Evolutionary conservation across 1,284 basidiomycete species (phyloP).

Genomic region (Wallemia ichthyophaga): DNA sequence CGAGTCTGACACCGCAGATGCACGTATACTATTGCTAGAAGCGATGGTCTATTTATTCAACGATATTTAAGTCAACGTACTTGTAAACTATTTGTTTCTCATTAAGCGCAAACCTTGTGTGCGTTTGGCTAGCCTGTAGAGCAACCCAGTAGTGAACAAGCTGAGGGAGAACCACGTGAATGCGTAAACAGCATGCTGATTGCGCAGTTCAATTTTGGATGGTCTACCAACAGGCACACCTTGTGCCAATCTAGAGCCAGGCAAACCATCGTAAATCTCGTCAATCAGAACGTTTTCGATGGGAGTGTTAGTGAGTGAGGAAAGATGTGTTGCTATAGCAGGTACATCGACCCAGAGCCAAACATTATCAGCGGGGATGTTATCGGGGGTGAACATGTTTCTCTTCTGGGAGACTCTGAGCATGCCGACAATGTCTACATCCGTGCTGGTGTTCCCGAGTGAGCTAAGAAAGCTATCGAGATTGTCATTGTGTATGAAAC

Average conservation of each 20-base stretch:
- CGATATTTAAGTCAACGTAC: too few species aligned
- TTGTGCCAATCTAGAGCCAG: conserved; percentile 14
- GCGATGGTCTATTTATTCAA: too few species aligned
- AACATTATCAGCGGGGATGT: conserved; percentile 40
- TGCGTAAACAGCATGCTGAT: conserved; percentile 84
- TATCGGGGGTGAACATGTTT: conserved; percentile 64
- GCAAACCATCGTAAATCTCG: conserved; percentile 40
- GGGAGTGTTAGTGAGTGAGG: conserved; percentile 31
- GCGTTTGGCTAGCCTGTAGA: neutral
- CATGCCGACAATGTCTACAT: conserved; percentile 25
- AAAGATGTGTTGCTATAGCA: conserved; percentile 42
- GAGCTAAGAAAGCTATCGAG: conserved; percentile 15
- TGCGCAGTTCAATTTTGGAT: conserved; percentile 61
- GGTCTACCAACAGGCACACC: conserved; percentile 64
- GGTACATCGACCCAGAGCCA: conserved; percentile 82
- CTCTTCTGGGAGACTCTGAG: conserved; percentile 31
- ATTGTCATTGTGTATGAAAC: conserved; percentile 30
- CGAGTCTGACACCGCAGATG: too few species aligned
- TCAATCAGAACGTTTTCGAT: conserved; percentile 66
- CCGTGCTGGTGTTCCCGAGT: conserved; percentile 9
- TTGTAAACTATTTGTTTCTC: neutral
- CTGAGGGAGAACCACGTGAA: conserved; percentile 36
- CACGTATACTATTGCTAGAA: too few species aligned
- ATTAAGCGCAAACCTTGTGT: neutral
- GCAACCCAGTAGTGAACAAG: neutral